Base-by-base conservation (phyloP, 2,329 filamentous ascomycete genomes). In the Fusarium gaditjirri region DNA sequence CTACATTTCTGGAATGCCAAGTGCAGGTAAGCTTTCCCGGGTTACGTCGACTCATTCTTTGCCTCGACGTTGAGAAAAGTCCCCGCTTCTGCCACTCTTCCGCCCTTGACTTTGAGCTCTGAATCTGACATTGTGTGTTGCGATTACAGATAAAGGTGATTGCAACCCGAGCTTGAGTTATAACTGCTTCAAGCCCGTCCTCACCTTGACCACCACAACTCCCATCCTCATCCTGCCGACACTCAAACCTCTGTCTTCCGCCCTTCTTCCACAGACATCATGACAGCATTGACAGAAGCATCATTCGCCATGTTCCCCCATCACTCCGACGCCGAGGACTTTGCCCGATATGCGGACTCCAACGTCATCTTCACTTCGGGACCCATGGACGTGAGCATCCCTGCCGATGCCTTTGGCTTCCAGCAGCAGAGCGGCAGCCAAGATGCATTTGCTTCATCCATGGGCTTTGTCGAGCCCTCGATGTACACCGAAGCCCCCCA, bases 301-400 rank as follows among this genome's bases (percentile, higher is more conserved):
- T 67, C 70, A 53, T 79, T 73, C 62, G 68, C 68, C 72, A 76
- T 80, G 70, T 79, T 79, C 64, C 61, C 71, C 69, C 72, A 75
- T 59, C 75, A 77, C 33, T 66, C 69, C 66, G 80, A 82, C 61
- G 71, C 75, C 50, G 80, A 83, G 68, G 83, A 86, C 70, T 84
- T 82, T 78, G 78, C 74, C 47, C 83, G 84, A 65, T 87, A 87
- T 77, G 82, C 85, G 52, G 84, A 87, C 44, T 80, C 56, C 17
- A 84, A 83, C 33, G 67, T 74, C 73, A 70, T 79, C 42, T 80
- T 83, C 75, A 81, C 82, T 31, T 78, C 83, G 19, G 80, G 82
- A 10, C 78, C 81, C 47, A 84, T 89, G 78, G 84, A 87, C 61
- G 80, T 89, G 78, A 81, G 80, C 75, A 83, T 86, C 69, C 80